Evolutionary conservation across 371 early-diverging fungal genomes (phyloP), one percentile per base, ranked within the genome.

Genomic region (Caulochytrium protostelioides): DNA sequence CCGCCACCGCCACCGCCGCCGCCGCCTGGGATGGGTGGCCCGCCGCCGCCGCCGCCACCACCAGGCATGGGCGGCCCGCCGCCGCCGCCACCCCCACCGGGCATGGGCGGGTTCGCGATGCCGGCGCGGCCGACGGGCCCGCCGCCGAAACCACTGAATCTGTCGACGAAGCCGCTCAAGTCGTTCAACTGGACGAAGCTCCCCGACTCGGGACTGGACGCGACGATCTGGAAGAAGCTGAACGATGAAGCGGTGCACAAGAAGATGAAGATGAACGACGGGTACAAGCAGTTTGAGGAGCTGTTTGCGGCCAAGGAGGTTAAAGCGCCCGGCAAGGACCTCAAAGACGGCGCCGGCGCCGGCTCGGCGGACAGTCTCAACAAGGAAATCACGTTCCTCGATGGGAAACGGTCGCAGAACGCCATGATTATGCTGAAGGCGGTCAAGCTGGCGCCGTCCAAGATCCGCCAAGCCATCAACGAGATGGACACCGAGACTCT

Each of bases 101-200:
- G 41, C 1, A 12, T 27, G 12, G 32, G 32, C 17, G 39, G 42
- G 16, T 21, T 28, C 2, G 32, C 41, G 22, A 17, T 23, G 13
- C 25, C 35, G 6, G 37, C 44, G 9, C 28, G 35, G 16, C 37
- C 44, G 14, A 35, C 34, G 0, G 37, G 32, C 8, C 54, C 46
- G 14, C 49, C 54, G 1, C 30, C 54, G 1, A 63, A 63, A 27
- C 41, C 45, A 8, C 44, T 39, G 2, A 63, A 62, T 18, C 39
- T 65, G 14, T 47, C 55, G 1, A 32, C 47, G 9, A 62, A 61
- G 30, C 65, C 65, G 3, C 44, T 65, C 17, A 63, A 63, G 34
- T 45, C 63, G 0, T 49, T 65, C 38, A 60, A 65, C 39, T 65
- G 66, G 66, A 57, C 59, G 4, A 65, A 65, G 42, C 26, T 65